Percentiles rank a stretch among this genome's conserved stretches.
Conservation (phyloP, 192 early-diverging fungal genomes). For the Coemansia sp. region DNA sequence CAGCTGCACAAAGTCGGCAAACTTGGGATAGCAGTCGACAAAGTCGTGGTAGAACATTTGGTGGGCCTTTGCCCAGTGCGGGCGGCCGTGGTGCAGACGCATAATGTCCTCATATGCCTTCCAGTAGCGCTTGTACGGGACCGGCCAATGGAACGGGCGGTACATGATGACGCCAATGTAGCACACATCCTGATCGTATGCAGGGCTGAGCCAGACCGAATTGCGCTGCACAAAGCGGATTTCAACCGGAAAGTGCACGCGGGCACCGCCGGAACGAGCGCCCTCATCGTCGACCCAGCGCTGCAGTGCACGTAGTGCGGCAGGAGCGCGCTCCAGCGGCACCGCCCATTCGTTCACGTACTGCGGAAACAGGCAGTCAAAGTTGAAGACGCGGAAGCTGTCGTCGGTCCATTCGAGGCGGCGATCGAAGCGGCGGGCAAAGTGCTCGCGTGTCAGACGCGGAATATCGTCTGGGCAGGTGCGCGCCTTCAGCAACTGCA, state of each 20-base stretch:
- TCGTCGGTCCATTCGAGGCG: slow-evolving; percentile 59
- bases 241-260: slow-evolving; percentile 75
- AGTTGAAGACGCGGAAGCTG: slow-evolving; percentile 67
- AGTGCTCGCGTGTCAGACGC: slow-evolving; percentile 54
- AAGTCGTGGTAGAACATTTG: slow-evolving; percentile 58
- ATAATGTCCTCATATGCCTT: slow-evolving; percentile 69
- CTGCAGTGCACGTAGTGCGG: slow-evolving; percentile 58
- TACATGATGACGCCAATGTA: slow-evolving; percentile 78
- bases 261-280: slow-evolving; percentile 34
- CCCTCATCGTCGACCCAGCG: slow-evolving; percentile 54
- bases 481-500: slow-evolving; percentile 57
- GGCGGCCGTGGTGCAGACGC: slow-evolving; percentile 62
- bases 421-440: slow-evolving; percentile 53
- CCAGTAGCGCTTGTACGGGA: slow-evolving; percentile 75
- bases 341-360: slow-evolving; percentile 82
- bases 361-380: slow-evolving; percentile 70
- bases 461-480: slow-evolving; percentile 21
- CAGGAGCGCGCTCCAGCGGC: slow-evolving; percentile 57
- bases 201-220: slow-evolving; percentile 71
- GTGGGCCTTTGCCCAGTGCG: slow-evolving; percentile 81
- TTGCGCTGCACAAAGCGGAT: slow-evolving; percentile 58
- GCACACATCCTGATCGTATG: slow-evolving; percentile 63
- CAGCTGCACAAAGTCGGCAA: slow-evolving; percentile 59
- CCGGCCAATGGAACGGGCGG: slow-evolving; percentile 65
- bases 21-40: slow-evolving; percentile 60